Conservation (phyloP, 2,329 filamentous ascomycete genomes). For the Arthrobotrys sphaeroides region DNA sequence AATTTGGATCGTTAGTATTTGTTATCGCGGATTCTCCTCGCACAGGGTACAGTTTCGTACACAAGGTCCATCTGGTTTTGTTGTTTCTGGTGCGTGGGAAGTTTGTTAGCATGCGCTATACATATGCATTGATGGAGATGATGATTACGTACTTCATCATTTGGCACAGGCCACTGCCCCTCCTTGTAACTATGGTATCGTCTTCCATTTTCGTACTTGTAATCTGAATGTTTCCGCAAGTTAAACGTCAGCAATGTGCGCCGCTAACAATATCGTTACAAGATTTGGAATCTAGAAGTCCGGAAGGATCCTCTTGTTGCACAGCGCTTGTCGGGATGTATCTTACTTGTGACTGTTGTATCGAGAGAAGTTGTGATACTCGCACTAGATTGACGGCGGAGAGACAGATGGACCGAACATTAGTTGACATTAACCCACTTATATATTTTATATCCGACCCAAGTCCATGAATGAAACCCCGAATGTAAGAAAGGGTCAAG, state of each 20-base stretch:
- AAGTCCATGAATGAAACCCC: too few species aligned
- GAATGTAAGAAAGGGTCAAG: too few species aligned
- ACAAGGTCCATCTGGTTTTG: slow-evolving; percentile 54
- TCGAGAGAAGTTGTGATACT: slow-evolving; percentile 47
- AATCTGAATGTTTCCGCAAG: slow-evolving; percentile 18
- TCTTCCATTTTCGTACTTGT: slow-evolving; percentile 58
- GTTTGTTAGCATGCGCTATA: not conserved
- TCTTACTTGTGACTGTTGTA: slow-evolving; percentile 43
- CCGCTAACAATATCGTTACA: not conserved
- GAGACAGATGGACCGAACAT: not conserved
- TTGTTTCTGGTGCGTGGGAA: slow-evolving; percentile 36
- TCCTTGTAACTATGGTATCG: slow-evolving; percentile 66
- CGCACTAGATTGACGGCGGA: slow-evolving; percentile 5
- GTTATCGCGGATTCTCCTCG: not conserved
- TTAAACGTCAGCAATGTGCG: not conserved
- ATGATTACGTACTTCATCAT: slow-evolving; percentile 62
- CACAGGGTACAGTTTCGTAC: slow-evolving; percentile 20
- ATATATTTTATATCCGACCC: too few species aligned
- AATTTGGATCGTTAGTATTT: not conserved
- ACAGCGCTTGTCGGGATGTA: not conserved
- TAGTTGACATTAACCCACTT: too few species aligned
- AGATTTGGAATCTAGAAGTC: not conserved
- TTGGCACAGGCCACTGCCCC: slow-evolving; percentile 66
- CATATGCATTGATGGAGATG: not conserved
- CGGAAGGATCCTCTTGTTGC: not conserved